A percentile compares a stretch with the other conserved stretches of the same genome.
Evolutionary conservation across 805 yeast genomes (phyloP).

Genomic region (Hemisphaericaspora nanyangensis): DNA sequence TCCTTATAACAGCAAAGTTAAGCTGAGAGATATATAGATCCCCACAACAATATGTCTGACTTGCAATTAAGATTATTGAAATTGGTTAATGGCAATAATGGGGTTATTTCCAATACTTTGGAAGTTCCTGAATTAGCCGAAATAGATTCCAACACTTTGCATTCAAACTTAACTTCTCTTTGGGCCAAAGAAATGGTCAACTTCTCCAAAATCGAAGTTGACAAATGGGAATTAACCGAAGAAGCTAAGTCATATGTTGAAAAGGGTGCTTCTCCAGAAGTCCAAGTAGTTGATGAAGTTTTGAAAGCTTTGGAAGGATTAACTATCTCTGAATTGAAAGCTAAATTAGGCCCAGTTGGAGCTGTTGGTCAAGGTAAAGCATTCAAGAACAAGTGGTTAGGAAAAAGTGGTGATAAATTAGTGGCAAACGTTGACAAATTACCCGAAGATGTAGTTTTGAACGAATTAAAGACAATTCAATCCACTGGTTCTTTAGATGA

Average conservation of each 20-base stretch:
- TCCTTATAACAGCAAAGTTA: too few relatives aligned
- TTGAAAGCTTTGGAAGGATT: slow-evolving; percentile 72
- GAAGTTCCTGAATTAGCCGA: slow-evolving; percentile 56
- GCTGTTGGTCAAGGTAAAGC: slow-evolving; percentile 96
- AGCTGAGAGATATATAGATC: not conserved
- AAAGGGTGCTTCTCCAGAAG: slow-evolving; percentile 83
- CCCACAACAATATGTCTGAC: slow-evolving; percentile 53
- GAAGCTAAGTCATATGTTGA: slow-evolving; percentile 80
- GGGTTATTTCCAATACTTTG: slow-evolving; percentile 63
- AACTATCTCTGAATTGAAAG: slow-evolving; percentile 69
- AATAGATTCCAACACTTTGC: slow-evolving; percentile 59
- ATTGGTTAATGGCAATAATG: slow-evolving; percentile 49
- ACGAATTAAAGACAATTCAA: slow-evolving; percentile 55
- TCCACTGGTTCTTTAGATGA: slow-evolving; percentile 54
- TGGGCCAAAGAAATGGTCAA: slow-evolving; percentile 78
- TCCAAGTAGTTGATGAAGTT: slow-evolving; percentile 71
- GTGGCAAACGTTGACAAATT: slow-evolving; percentile 53
- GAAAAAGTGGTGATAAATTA: slow-evolving; percentile 79
- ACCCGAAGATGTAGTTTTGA: slow-evolving; percentile 67
- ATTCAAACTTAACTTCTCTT: slow-evolving; percentile 83
- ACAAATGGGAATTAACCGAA: slow-evolving; percentile 66
- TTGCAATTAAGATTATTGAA: slow-evolving; percentile 62
- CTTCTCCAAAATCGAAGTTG: slow-evolving; percentile 70
- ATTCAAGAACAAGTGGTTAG: slow-evolving; percentile 95
- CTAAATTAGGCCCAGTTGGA: slow-evolving; percentile 78